These are phyloP conservation scores for Juncus effusus DNA, from an alignment of 176 grass and related monocot species.

Conservation along the genomic window DNA sequence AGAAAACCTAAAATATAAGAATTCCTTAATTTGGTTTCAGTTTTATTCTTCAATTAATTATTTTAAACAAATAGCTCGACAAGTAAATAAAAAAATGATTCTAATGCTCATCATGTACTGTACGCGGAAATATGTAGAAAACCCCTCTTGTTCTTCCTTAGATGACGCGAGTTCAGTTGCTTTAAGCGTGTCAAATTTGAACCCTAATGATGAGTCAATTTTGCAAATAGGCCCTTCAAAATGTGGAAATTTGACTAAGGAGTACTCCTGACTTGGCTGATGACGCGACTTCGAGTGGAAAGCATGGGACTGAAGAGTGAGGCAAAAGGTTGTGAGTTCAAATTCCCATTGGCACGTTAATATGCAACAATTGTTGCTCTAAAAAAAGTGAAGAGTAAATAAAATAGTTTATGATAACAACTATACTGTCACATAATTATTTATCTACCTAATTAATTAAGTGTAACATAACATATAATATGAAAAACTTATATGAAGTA, in stretches of 20 bases:
- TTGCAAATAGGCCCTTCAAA: conserved; percentile 63
- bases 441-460: no score
- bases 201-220: conserved; percentile 41
- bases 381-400: no score
- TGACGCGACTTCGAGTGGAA: conserved; percentile 58
- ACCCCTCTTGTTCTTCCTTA: conserved; percentile 19
- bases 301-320: no score
- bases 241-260: conserved; percentile 38
- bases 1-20: no score
- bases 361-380: no score
- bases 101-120: conserved; percentile 68
- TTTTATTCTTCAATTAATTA: conserved; percentile 4
- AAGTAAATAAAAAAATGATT: conserved; percentile 99
- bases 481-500: no score
- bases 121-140: conserved; percentile 44
- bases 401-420: no score
- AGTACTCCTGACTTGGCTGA: conserved; percentile 31
- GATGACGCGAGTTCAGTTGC: conserved; percentile 50
- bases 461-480: no score
- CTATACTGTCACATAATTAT: no score
- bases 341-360: no score
- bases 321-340: no score
- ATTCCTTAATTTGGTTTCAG: not conserved
- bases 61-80: conserved; percentile 11
- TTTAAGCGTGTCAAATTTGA: conserved; percentile 44